Evolutionary conservation across 495 filamentous ascomycete species (phyloP).

Genomic region (Tuber calosporum): DNA sequence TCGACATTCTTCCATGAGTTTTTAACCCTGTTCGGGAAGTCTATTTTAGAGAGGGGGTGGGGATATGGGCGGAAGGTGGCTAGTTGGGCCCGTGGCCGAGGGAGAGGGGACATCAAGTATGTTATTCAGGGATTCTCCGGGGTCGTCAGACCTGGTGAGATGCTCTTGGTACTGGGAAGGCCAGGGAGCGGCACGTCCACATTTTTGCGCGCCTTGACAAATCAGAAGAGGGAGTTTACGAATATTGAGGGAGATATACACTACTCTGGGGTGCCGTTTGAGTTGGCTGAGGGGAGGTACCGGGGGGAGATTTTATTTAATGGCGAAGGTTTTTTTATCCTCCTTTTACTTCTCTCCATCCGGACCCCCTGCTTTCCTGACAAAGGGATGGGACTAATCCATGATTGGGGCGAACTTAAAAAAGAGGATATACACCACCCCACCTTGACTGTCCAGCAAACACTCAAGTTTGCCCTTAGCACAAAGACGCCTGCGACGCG

Average conservation of each 20-base stretch:
- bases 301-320: slow-evolving; percentile 61
- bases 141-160: slow-evolving; percentile 65
- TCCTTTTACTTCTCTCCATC: background rate
- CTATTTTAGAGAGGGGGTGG: slow-evolving; percentile 30
- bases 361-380: background rate
- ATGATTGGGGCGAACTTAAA: background rate
- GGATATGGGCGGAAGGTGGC: slow-evolving; percentile 44
- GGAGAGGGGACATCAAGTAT: slow-evolving; percentile 47
- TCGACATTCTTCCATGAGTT: slow-evolving; percentile 37
- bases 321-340: slow-evolving; percentile 45
- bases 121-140: slow-evolving; percentile 70
- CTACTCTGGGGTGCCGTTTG: slow-evolving; percentile 47
- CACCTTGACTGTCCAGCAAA: slow-evolving; percentile 60
- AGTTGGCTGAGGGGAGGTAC: slow-evolving; percentile 53
- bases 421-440: slow-evolving; percentile 59
- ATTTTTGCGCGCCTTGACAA: slow-evolving; percentile 64
- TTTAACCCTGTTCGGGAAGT: slow-evolving; percentile 36
- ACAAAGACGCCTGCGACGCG: slow-evolving; percentile 49
- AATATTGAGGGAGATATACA: slow-evolving; percentile 29
- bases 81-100: slow-evolving; percentile 48
- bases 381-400: slow-evolving; percentile 7
- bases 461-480: slow-evolving; percentile 53
- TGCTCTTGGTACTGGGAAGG: slow-evolving; percentile 70
- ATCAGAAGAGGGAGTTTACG: slow-evolving; percentile 54
- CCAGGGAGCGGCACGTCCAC: slow-evolving; percentile 66